Evolutionary conservation across 2,329 filamentous ascomycete species (phyloP).

Genomic region (Fusarium liriodendri): DNA sequence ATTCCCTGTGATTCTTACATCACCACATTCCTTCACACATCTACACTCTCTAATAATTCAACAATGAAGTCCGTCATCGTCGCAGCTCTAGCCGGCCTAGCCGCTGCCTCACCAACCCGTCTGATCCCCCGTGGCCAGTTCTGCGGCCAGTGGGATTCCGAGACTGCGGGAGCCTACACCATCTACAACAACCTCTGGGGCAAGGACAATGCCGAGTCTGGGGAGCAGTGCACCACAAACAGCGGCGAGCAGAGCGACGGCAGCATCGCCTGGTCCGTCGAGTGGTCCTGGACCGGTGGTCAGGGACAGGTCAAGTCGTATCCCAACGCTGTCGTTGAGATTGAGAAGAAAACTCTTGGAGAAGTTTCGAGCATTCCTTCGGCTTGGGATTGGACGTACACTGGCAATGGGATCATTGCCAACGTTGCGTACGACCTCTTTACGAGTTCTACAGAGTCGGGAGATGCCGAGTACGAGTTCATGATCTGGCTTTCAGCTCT

Average conservation of each 20-base stretch:
- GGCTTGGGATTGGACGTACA: slow-evolving; percentile 55
- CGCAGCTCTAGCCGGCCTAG: slow-evolving; percentile 21
- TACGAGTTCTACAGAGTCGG: slow-evolving; percentile 57
- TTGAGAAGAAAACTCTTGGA: slow-evolving; percentile 34
- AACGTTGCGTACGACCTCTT: slow-evolving; percentile 72
- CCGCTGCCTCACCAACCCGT: slow-evolving; percentile 7
- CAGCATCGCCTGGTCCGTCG: slow-evolving; percentile 52
- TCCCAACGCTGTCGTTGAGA: slow-evolving; percentile 54
- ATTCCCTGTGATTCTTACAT: neutral
- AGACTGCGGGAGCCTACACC: slow-evolving; percentile 34
- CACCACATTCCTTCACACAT: neutral
- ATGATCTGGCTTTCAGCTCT: slow-evolving; percentile 40
- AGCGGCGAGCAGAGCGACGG: slow-evolving; percentile 47
- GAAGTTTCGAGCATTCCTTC: slow-evolving; percentile 48
- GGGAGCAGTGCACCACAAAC: slow-evolving; percentile 54
- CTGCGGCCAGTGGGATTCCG: slow-evolving; percentile 42
- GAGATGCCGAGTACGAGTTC: slow-evolving; percentile 57
- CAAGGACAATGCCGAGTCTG: slow-evolving; percentile 45
- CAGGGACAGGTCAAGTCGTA: slow-evolving; percentile 55
- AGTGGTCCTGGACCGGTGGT: slow-evolving; percentile 54
- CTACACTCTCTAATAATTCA: neutral
- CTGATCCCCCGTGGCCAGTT: slow-evolving; percentile 4
- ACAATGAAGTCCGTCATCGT: slow-evolving; percentile 13
- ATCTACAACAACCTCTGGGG: slow-evolving; percentile 59
- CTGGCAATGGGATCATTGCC: slow-evolving; percentile 59